phyloP scores from a whole-genome alignment of 2,329 filamentous ascomycete genomes.

The Trichoderma lentiforme region DNA sequence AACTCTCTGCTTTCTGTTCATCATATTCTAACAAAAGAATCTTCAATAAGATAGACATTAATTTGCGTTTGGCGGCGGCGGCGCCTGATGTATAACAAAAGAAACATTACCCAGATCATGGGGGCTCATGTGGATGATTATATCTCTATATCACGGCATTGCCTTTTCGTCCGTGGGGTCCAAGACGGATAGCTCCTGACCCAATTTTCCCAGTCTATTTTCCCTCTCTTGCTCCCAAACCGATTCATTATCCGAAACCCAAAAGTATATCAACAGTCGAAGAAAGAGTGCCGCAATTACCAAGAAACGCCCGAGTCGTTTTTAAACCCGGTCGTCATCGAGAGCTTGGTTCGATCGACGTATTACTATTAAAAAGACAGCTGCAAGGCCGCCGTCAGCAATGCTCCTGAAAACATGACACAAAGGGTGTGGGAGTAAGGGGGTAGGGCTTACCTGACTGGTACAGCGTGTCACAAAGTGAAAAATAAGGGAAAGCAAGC shows the following conservation, averaged over 20 bases:
- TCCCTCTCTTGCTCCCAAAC: conserved; percentile 14
- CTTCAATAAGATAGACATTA: conserved; percentile 1
- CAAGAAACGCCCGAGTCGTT: background rate
- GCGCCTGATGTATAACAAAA: conserved; percentile 6
- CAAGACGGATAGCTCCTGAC: conserved; percentile 17
- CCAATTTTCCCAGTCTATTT: conserved; percentile 17
- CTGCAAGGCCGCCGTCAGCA: background rate
- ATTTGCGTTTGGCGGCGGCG: conserved; percentile 2
- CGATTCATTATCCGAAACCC: conserved; percentile 1
- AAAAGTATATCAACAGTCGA: conserved; percentile 5
- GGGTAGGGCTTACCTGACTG: conserved; percentile 9
- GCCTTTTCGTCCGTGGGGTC: conserved; percentile 15
- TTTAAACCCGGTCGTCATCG: background rate
- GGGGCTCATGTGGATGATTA: conserved; percentile 20
- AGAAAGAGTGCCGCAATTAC: background rate
- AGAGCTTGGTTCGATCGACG: background rate
- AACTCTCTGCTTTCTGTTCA: background rate
- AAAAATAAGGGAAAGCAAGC: conserved; percentile 7
- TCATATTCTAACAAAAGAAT: background rate
- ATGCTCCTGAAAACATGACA: background rate
- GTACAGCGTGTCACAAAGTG: conserved; percentile 11
- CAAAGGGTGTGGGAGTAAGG: background rate
- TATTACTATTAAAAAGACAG: conserved; percentile 10
- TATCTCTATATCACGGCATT: conserved; percentile 17
- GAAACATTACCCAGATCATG: conserved; percentile 17